A percentile compares a stretch with the other conserved stretches of the same genome.
These are phyloP conservation scores for Gastrolobium bilobum DNA, from an alignment of 306 rosid species.

Conservation along the genomic window DNA sequence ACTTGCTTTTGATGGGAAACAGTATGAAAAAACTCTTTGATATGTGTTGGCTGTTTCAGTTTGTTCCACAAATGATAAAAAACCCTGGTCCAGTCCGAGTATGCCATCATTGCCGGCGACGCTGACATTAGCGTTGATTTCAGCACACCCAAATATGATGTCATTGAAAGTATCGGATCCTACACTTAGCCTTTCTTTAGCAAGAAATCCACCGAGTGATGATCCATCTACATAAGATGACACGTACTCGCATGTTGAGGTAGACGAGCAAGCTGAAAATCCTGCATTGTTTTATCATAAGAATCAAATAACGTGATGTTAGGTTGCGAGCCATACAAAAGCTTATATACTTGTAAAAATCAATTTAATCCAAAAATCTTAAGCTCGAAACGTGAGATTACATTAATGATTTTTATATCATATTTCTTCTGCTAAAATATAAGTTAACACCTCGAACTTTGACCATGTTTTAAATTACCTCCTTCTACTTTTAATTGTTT, in stretches of 20 bases:
- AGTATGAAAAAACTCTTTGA: background rate
- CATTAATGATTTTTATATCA: no score
- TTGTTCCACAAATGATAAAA: background rate
- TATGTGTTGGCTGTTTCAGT: background rate
- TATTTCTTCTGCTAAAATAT: no score
- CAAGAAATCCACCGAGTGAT: background rate
- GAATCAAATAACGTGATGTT: background rate
- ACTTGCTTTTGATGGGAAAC: constrained; percentile 18
- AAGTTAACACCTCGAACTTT: no score
- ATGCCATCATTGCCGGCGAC: background rate
- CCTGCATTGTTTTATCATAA: background rate
- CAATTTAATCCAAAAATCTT: no score
- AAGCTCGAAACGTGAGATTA: no score
- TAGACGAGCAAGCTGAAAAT: background rate
- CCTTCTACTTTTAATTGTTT: no score
- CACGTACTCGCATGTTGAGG: background rate
- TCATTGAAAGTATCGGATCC: background rate
- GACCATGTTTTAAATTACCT: no score
- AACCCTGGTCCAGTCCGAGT: background rate
- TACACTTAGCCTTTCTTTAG: background rate
- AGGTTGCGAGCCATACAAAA: no score
- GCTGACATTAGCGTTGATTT: background rate
- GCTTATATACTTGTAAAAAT: no score
- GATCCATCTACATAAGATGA: background rate
- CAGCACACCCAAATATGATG: background rate